Evolutionary conservation across 2,329 filamentous ascomycete species (phyloP).

Genomic region (Arthroderma sp.): DNA sequence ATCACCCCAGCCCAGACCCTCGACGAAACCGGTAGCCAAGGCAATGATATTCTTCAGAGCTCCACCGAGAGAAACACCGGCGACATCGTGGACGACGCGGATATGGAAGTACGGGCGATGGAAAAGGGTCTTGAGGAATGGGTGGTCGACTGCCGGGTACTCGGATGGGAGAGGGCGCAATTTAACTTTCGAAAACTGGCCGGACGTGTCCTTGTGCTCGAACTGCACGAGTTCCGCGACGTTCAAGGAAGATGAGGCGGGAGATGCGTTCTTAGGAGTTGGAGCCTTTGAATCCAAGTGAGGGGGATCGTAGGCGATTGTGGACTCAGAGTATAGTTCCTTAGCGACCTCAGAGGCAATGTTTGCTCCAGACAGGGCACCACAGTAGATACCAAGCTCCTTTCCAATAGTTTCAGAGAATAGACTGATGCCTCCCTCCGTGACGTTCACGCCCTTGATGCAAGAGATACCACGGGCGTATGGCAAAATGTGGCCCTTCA

Average conservation of each 20-base stretch:
- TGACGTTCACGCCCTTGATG: slow-evolving; percentile 94
- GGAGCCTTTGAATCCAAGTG: slow-evolving; percentile 70
- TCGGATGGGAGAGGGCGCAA: slow-evolving; percentile 65
- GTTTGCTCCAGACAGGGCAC: slow-evolving; percentile 88
- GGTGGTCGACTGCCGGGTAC: slow-evolving; percentile 77
- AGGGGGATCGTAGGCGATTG: slow-evolving; percentile 89
- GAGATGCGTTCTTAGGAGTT: slow-evolving; percentile 43
- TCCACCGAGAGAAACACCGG: slow-evolving; percentile 84
- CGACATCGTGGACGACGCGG: slow-evolving; percentile 85
- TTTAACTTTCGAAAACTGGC: slow-evolving; percentile 52
- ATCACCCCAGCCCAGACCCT: slow-evolving; percentile 92
- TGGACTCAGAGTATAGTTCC: slow-evolving; percentile 96
- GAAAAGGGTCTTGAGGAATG: slow-evolving; percentile 73
- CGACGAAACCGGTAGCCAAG: slow-evolving; percentile 84
- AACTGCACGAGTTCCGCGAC: slow-evolving; percentile 34
- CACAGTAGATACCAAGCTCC: slow-evolving; percentile 87
- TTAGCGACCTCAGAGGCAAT: slow-evolving; percentile 88
- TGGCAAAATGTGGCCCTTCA: slow-evolving; percentile 79
- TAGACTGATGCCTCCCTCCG: slow-evolving; percentile 69
- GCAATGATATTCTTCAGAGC: slow-evolving; percentile 96
- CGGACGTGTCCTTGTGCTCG: slow-evolving; percentile 56
- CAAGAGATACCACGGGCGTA: slow-evolving; percentile 90
- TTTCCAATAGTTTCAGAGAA: slow-evolving; percentile 93
- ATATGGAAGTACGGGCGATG: slow-evolving; percentile 97
- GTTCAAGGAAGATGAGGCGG: slow-evolving; percentile 35